Evolutionary conservation across 176 grass and related monocot genomes (phyloP), one percentile per base, ranked within the genome.

Genomic region (Paspalum notatum): DNA sequence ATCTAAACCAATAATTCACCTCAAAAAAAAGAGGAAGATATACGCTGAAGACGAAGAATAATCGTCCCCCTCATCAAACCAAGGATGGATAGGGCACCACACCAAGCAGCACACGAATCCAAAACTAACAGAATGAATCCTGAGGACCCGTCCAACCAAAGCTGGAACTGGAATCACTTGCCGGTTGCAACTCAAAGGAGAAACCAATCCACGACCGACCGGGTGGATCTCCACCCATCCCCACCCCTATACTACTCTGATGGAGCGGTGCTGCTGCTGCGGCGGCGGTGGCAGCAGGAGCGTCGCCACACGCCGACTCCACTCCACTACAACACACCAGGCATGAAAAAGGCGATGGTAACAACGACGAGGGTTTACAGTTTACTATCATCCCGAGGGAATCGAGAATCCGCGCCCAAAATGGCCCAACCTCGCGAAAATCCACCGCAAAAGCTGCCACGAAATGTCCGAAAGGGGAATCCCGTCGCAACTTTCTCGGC

Each of bases 371-470:
- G 16, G 63, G 58, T 40, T 22, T 77, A 71, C 8, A 55, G 58
- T 40, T 22, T 77, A 71, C 8, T 61, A 61, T 71, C 76, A 71
- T 64, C 71, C 64, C 82, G 44, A 71, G 7, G 58, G 25, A 81
- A 76, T 11, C 39, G 20, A 76, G 47, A 71, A 27, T 66, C 25
- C 10, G 38, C 64, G 7, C 40, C 62, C 15, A 22, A 20, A 67
- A 47, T 54, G 62, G 62, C 54, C 75, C 81, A 74, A 56, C 40
- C 46, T 2, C 20, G 26, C 76, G 79, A 44, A 44, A 55, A 43
- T 76, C 68, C 48, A 25, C 5, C 3, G 61, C 13, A 32, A 75
- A 18, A 38, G 76, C 71, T 3, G 13, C 53, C 22, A 1, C 21
- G n/a, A 49, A 69, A 44, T 15, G 8, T 26, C 17, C 6, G 25